Conservation (phyloP, 495 filamentous ascomycete genomes). For the Elasticomyces elasticus region DNA sequence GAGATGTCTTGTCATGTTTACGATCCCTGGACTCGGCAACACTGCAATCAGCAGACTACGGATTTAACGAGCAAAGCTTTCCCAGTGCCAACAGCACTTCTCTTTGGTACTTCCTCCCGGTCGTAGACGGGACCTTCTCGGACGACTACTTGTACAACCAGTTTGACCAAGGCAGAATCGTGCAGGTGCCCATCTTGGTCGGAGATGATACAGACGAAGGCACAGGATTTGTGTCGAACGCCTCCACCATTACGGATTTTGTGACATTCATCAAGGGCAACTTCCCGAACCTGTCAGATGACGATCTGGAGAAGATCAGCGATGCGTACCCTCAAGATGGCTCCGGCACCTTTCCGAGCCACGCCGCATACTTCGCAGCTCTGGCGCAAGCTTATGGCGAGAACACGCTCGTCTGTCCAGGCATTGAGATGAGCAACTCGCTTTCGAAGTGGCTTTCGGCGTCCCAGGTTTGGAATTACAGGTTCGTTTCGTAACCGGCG, state of each 20-base stretch:
- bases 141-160: slow-evolving; percentile 48
- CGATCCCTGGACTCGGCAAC: slow-evolving; percentile 8
- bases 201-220: slow-evolving; percentile 16
- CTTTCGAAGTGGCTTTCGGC: not conserved
- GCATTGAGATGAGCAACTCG: slow-evolving; percentile 7
- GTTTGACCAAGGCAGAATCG: slow-evolving; percentile 21
- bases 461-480: slow-evolving; percentile 5
- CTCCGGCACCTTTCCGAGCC: not conserved
- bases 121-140: slow-evolving; percentile 7
- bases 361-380: slow-evolving; percentile 9
- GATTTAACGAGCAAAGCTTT: not conserved
- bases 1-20: slow-evolving; percentile 10
- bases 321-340: slow-evolving; percentile 3
- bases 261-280: slow-evolving; percentile 15
- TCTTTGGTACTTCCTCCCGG: slow-evolving; percentile 8
- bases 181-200: slow-evolving; percentile 5
- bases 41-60: slow-evolving; percentile 10
- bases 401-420: slow-evolving; percentile 17
- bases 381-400: slow-evolving; percentile 14
- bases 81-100: slow-evolving; percentile 1
- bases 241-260: not conserved
- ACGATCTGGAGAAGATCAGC: slow-evolving; percentile 4
- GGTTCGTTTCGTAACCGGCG: not conserved
- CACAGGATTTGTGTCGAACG: slow-evolving; percentile 11
- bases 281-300: slow-evolving; percentile 9